Evolutionary conservation across 352 stramenopile genomes (phyloP).

Genomic region (Pythium pyrilobum): DNA sequence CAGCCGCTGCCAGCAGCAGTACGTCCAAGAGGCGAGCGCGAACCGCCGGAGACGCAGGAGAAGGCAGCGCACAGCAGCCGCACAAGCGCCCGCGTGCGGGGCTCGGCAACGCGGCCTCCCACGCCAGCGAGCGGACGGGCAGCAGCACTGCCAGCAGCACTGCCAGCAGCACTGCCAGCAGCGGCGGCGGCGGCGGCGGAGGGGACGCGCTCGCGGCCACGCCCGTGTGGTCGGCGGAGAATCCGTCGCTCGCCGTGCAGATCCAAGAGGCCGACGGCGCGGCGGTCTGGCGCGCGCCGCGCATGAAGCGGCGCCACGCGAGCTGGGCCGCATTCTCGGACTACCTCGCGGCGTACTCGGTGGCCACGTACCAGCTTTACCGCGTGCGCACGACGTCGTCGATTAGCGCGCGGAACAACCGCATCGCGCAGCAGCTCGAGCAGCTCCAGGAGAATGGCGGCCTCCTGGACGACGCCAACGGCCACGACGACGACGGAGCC

Average conservation of each 20-base stretch:
- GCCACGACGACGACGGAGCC: background rate
- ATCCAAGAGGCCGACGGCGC: conserved; percentile 23
- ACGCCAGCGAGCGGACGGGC: no score
- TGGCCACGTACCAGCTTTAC: conserved; percentile 61
- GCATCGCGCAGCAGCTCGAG: conserved; percentile 42
- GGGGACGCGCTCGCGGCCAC: no score
- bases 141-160: no score
- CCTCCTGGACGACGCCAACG: background rate
- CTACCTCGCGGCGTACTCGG: conserved; percentile 54
- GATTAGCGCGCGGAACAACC: conserved; percentile 49
- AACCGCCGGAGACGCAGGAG: no score
- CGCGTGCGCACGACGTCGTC: conserved; percentile 74
- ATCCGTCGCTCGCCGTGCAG: conserved; percentile 11
- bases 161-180: no score
- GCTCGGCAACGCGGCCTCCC: no score
- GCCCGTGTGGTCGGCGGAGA: conserved; percentile 17
- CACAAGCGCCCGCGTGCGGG: no score
- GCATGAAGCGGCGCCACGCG: conserved; percentile 39
- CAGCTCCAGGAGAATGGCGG: conserved; percentile 6
- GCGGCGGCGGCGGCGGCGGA: no score
- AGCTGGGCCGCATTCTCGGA: conserved; percentile 56
- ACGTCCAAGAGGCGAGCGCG: no score
- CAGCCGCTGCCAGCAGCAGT: no score
- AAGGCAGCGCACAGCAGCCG: no score
- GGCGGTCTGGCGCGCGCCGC: conserved; percentile 40